Percentiles rank a stretch among this genome's conserved stretches.
Evolutionary conservation across 1,139 yeast genomes (phyloP).

Genomic region (Diutina scorzettiae): DNA sequence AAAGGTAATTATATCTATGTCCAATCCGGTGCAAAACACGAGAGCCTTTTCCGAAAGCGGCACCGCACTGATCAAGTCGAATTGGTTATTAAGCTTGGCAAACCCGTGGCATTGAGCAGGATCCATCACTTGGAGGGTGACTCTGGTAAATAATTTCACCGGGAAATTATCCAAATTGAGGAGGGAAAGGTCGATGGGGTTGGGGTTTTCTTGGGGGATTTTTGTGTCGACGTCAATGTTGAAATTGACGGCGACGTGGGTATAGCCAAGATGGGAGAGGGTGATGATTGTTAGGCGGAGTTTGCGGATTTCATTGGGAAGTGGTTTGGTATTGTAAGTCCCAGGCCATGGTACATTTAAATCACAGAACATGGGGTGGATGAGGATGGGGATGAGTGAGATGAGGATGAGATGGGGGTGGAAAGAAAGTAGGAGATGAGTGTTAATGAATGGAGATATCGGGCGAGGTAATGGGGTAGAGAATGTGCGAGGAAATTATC

Average conservation of each 20-base stretch:
- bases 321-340: constrained; percentile 28
- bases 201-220: constrained; percentile 33
- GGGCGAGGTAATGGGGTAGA: no score
- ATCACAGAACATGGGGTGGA: constrained; percentile 32
- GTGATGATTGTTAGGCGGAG: constrained; percentile 42
- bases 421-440: background rate
- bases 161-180: constrained; percentile 17
- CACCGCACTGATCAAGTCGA: constrained; percentile 72
- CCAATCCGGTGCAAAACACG: constrained; percentile 59
- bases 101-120: constrained; percentile 67
- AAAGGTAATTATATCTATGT: constrained; percentile 69
- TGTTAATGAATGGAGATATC: background rate
- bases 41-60: constrained; percentile 76
- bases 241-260: constrained; percentile 65
- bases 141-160: constrained; percentile 51
- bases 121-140: constrained; percentile 68
- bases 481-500: no score
- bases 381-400: background rate
- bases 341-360: constrained; percentile 80
- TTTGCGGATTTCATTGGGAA: constrained; percentile 26
- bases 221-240: constrained; percentile 34
- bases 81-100: constrained; percentile 43
- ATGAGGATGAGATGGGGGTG: background rate
- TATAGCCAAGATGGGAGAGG: constrained; percentile 54
- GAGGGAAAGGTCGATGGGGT: constrained; percentile 17